Evolutionary conservation across 305 asterid species (phyloP), one percentile per base, ranked within the genome.

Genomic region (Caryopteris hybrid): DNA sequence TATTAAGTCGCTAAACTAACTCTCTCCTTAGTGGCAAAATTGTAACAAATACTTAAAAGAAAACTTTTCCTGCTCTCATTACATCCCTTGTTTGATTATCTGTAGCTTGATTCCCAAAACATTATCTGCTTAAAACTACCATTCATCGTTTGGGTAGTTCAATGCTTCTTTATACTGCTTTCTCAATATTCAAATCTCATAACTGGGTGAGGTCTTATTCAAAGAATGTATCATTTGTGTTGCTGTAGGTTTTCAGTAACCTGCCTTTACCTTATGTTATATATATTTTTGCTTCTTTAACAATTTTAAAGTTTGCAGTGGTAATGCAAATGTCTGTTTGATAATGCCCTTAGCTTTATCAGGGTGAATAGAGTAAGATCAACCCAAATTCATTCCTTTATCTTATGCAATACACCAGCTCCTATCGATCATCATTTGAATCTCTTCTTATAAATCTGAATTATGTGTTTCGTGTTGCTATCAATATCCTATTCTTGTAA

Each of bases 401-500:
- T 36, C 48, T 64, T 53, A 18, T 53, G 58, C 16, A 18, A 21
- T 25, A 33, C 39, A 65, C 38, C 9, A 38, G 64, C 64, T 60
- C 57, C 47, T 60, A 11, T 21, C 25, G 52, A 17, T 48, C 69
- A 47, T 68, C 22, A 29, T 61, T n/a, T 48, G 36, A 53, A 16
- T 27, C 25, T 47, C 64, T 55, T 51, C n/a, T 43, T 64, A 51
- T 33, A 38, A 55, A n/a, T 63, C 25, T 51, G 64, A 57, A 23
- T 65, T 31, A 22, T 65, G 6, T 23, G 23, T 50, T 41, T 43
- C 41, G 4, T 43, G 45, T 51, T 61, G 42, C 43, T 39, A 22
- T 47, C 20, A n/a, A 21, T 54, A 51, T 29, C 57, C 17, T 53
- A 5, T 50, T 59, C 52, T 33, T 64, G 47, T 58, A 12, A 31